Evolutionary conservation across 2,329 filamentous ascomycete species (phyloP).

Genomic region (Trichophyton schoenleinii): DNA sequence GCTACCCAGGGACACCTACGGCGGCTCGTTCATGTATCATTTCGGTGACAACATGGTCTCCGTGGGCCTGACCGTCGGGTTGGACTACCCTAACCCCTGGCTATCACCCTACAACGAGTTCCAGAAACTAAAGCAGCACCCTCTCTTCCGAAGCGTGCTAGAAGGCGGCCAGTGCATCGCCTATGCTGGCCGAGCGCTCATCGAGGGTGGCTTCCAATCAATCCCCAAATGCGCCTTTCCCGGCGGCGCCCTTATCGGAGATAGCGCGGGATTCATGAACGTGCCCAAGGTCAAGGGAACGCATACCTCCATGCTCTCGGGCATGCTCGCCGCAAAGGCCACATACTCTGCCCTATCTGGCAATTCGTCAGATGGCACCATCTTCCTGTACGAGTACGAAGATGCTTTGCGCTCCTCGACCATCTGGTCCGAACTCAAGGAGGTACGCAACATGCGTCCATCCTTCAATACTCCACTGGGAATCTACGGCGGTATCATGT

Average conservation of each 20-base stretch:
- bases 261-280: slow-evolving; percentile 93
- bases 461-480: slow-evolving; percentile 83
- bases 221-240: slow-evolving; percentile 96
- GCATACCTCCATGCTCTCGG: slow-evolving; percentile 93
- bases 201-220: slow-evolving; percentile 93
- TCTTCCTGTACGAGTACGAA: slow-evolving; percentile 94
- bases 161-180: slow-evolving; percentile 96
- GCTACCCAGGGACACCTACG: slow-evolving; percentile 76
- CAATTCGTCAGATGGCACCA: slow-evolving; percentile 44
- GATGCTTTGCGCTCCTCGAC: slow-evolving; percentile 69
- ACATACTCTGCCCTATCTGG: slow-evolving; percentile 61
- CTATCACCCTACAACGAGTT: slow-evolving; percentile 91
- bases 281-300: slow-evolving; percentile 98
- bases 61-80: slow-evolving; percentile 77
- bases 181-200: slow-evolving; percentile 80
- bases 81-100: slow-evolving; percentile 97
- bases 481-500: slow-evolving; percentile 77
- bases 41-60: slow-evolving; percentile 95
- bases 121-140: slow-evolving; percentile 96
- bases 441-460: slow-evolving; percentile 94
- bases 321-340: slow-evolving; percentile 90
- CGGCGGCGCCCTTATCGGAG: slow-evolving; percentile 86
- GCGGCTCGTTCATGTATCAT: slow-evolving; percentile 98
- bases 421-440: slow-evolving; percentile 89
- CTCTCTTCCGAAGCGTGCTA: slow-evolving; percentile 73